phyloP scores from a whole-genome alignment of 352 stramenopile genomes.

The Thalassiosira exigua region DNA sequence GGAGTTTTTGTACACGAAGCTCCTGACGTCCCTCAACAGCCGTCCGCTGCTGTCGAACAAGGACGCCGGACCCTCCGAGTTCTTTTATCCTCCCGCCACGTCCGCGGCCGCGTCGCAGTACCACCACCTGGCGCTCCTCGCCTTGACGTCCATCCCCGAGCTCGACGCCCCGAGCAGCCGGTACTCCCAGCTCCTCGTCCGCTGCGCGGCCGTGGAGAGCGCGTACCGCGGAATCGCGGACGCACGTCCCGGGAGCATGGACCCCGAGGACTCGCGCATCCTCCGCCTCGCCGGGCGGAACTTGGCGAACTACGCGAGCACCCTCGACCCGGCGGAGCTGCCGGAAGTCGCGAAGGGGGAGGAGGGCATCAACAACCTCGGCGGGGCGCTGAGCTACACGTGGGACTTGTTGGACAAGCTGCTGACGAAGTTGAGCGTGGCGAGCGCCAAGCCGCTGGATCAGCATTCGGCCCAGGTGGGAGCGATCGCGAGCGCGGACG shows the following conservation, averaged over 20 bases:
- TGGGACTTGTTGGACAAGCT: constrained; percentile 84
- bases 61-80: constrained; percentile 76
- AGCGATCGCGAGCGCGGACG: constrained; percentile 37
- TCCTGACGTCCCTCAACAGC: constrained; percentile 81
- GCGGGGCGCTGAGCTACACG: constrained; percentile 66
- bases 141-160: constrained; percentile 72
- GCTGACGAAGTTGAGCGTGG: constrained; percentile 78
- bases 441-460: constrained; percentile 79
- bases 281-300: constrained; percentile 82
- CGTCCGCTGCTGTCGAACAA: constrained; percentile 77
- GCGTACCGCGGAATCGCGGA: constrained; percentile 78
- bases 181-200: constrained; percentile 75
- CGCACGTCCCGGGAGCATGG: constrained; percentile 73
- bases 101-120: constrained; percentile 61
- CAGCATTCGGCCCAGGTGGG: constrained; percentile 68
- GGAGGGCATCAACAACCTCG: constrained; percentile 58
- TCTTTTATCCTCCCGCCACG: constrained; percentile 75
- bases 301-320: constrained; percentile 82
- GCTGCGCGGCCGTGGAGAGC: constrained; percentile 80
- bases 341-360: not conserved
- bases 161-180: constrained; percentile 58
- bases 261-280: constrained; percentile 84
- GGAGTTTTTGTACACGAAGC: constrained; percentile 82
- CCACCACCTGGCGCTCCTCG: constrained; percentile 77
- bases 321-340: constrained; percentile 67